Base-by-base conservation (phyloP, 306 rosid genomes). In the Rubus idaeus region DNA sequence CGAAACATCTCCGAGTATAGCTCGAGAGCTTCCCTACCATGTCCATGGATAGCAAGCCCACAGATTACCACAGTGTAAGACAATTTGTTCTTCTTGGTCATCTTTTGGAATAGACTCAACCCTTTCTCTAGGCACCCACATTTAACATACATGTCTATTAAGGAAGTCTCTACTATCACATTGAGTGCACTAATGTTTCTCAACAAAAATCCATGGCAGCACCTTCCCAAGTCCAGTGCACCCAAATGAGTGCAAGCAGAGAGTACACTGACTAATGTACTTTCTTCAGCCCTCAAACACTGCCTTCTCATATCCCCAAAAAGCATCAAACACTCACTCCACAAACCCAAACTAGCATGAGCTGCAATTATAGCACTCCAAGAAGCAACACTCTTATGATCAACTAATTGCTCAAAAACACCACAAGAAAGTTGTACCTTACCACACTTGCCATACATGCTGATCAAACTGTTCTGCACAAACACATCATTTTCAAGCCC, bases 201-300 rank as follows among this genome's bases (percentile, higher is more conserved):
- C 87, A 90, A 66, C 68, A 91, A 78, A 26, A 83, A 80, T 11
- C 87, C 98, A 81, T 94, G 98, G 44, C 83, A 71, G 88, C 88
- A 84, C 83, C 79, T 88, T 70, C 98, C 98, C 82, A 86, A 75
- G 82, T 81, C 70, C 67, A 89, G 82, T 73, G 94, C 91, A 37
- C 97, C 96, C 80, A 90, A 70, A 87, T 89, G 98, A 42, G 91
- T 90, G 67, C 97, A 88, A 85, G 98, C 96, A 75, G 96, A 88
- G 52, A 91, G 84, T 10, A 88, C 88, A 46, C 81, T 91, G 0
- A 94, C 97, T 35, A 94, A 63, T 26, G 83, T 85, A 84, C 97
- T 94, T 78, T 91, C 98, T 76, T 94, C 98, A 58, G 90, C 87
- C 81, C 96, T 91, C 77, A 83, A 78, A 40, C 92, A 94, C 71